A percentile compares a stretch with the other conserved stretches of the same genome.
Evolutionary conservation across 2,329 filamentous ascomycete genomes (phyloP).

Genomic region (Xylariomycetidae sp.): DNA sequence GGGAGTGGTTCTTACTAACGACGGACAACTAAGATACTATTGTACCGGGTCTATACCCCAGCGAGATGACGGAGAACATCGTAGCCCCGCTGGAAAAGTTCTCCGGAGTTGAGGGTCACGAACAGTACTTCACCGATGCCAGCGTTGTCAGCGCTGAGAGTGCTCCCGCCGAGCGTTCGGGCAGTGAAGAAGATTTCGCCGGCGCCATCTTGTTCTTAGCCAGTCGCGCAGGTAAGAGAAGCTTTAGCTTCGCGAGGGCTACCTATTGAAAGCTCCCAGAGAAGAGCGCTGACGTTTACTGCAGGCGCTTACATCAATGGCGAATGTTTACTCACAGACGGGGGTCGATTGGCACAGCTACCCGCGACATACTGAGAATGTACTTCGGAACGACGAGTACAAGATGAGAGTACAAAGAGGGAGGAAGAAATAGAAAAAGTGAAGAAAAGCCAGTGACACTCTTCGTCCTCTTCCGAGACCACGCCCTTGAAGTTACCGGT

Average conservation of each 20-base stretch:
- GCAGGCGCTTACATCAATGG: neutral
- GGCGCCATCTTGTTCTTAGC: neutral
- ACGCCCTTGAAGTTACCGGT: too few relatives aligned
- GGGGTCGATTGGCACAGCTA: neutral
- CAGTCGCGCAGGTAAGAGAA: neutral
- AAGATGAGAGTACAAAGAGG: too few relatives aligned
- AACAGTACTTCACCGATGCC: neutral
- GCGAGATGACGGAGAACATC: neutral
- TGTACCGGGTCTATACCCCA: neutral
- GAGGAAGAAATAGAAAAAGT: too few relatives aligned
- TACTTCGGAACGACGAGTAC: too few relatives aligned
- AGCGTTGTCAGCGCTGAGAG: neutral
- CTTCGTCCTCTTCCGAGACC: too few relatives aligned
- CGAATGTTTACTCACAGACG: neutral
- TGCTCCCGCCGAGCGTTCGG: neutral
- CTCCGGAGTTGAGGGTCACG: neutral
- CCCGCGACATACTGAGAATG: neutral
- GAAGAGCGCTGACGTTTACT: neutral
- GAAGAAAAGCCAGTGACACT: slow-evolving; percentile 2
- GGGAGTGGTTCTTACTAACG: too few relatives aligned
- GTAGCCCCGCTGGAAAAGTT: neutral
- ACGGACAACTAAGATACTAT: neutral
- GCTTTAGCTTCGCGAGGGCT: too few relatives aligned
- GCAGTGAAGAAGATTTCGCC: neutral
- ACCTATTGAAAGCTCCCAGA: too few relatives aligned